phyloP scores from a whole-genome alignment of 2,329 filamentous ascomycete species.

The Lachnellula suecica region DNA sequence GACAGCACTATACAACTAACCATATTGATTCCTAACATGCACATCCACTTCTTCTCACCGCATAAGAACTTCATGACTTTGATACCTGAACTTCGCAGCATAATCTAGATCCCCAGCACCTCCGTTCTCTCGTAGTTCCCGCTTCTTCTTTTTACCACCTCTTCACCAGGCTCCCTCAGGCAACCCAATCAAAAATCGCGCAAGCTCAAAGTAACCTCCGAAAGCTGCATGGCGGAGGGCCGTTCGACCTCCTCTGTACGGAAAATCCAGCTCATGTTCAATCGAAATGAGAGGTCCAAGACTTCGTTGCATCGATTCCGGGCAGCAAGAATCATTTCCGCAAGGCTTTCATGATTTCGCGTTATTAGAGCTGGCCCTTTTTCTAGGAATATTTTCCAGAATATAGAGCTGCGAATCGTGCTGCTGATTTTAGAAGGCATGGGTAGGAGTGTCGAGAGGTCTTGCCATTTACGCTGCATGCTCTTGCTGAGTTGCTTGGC shows the following conservation, averaged over 20 bases:
- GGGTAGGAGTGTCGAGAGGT: no score
- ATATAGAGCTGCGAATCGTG: no score
- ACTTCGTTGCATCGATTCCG: slow-evolving; percentile 5
- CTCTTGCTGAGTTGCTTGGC: no score
- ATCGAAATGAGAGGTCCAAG: slow-evolving; percentile 1
- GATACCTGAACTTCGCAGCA: slow-evolving; percentile 4
- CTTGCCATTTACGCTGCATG: no score
- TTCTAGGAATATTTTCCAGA: slow-evolving; percentile 12
- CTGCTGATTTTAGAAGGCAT: no score
- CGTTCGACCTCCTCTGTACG: slow-evolving; percentile 89
- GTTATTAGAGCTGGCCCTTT: slow-evolving; percentile 5
- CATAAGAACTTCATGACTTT: slow-evolving; percentile 3
- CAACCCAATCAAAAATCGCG: slow-evolving; percentile 6
- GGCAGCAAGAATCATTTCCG: slow-evolving; percentile 8
- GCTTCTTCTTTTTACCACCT: neutral
- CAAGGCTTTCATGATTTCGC: slow-evolving; percentile 8
- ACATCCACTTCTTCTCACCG: slow-evolving; percentile 5
- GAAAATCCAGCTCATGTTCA: slow-evolving; percentile 75
- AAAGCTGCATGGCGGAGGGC: slow-evolving; percentile 78
- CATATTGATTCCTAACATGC: slow-evolving; percentile 4
- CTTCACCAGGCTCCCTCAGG: neutral
- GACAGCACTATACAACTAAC: no score
- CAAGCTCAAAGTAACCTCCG: slow-evolving; percentile 2
- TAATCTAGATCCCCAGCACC: slow-evolving; percentile 6
- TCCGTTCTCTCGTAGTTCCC: neutral